Evolutionary conservation across 1,284 basidiomycete genomes (phyloP).

Genomic region (Xerocomus minutiporus): DNA sequence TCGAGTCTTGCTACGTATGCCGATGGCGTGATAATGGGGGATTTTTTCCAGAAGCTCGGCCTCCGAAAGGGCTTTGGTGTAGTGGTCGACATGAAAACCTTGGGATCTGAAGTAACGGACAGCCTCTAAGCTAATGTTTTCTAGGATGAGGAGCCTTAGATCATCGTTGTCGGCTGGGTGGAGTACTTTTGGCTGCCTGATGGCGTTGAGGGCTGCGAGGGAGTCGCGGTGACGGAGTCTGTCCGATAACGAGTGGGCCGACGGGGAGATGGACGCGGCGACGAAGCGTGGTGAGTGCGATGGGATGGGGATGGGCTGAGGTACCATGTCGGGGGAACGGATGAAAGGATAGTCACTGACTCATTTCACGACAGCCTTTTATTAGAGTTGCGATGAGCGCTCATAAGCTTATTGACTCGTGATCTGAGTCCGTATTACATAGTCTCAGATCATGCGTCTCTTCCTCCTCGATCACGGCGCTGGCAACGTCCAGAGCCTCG

Average conservation of each 20-base stretch:
- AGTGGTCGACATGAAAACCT: conserved; percentile 93
- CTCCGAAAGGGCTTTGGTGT: conserved; percentile 83
- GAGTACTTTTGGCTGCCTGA: conserved; percentile 62
- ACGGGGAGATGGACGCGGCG: conserved; percentile 48
- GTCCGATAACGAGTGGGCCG: conserved; percentile 40
- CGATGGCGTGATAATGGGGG: conserved; percentile 88
- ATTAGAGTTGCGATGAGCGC: not conserved
- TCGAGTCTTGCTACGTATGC: conserved; percentile 97
- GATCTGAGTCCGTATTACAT: too few species aligned
- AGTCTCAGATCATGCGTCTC: conserved; percentile 49
- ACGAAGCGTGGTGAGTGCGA: conserved; percentile 35
- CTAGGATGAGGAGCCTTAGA: conserved; percentile 78
- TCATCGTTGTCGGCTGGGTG: conserved; percentile 77
- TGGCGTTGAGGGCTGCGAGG: conserved; percentile 15
- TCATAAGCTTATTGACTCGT: too few species aligned
- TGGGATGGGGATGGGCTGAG: conserved; percentile 40
- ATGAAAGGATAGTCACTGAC: conserved; percentile 8
- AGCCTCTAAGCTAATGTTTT: conserved; percentile 94
- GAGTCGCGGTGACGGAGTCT: conserved; percentile 38
- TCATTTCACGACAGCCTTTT: conserved; percentile 18
- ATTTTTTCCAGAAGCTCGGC: conserved; percentile 89
- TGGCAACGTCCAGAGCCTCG: conserved; percentile 90
- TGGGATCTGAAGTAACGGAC: conserved; percentile 77
- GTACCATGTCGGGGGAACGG: conserved; percentile 18
- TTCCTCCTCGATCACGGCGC: conserved; percentile 95